Evolutionary conservation across 2,329 filamentous ascomycete genomes (phyloP).

Genomic region (Pseudopyrenochaeta lycopersici): DNA sequence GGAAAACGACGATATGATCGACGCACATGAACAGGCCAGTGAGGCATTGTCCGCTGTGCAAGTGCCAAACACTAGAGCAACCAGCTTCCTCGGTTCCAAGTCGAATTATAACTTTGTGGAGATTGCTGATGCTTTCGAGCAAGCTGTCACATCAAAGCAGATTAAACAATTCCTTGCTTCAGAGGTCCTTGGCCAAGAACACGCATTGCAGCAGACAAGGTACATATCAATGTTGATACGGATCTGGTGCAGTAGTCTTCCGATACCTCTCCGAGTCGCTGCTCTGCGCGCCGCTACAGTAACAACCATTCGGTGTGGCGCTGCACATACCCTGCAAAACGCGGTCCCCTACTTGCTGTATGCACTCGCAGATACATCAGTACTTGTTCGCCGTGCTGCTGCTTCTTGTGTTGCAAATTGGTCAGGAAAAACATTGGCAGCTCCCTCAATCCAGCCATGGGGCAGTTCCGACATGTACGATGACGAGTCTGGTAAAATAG

Average conservation of each 20-base stretch:
- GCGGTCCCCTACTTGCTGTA: constrained; percentile 83
- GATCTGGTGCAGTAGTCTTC: constrained; percentile 76
- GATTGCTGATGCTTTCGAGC: constrained; percentile 37
- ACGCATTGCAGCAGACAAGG: constrained; percentile 68
- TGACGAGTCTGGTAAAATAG: constrained; percentile 56
- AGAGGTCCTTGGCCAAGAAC: constrained; percentile 63
- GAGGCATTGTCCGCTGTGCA: constrained; percentile 18
- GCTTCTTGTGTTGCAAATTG: constrained; percentile 66
- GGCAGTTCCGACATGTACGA: constrained; percentile 66
- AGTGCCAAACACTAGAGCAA: constrained; percentile 35
- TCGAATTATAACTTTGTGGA: constrained; percentile 39
- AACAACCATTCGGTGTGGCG: constrained; percentile 42
- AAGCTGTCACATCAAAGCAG: constrained; percentile 33
- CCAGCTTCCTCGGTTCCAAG: constrained; percentile 35
- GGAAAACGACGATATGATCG: constrained; percentile 59
- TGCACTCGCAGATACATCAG: constrained; percentile 78
- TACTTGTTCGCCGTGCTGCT: constrained; percentile 78
- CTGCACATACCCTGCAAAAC: constrained; percentile 74
- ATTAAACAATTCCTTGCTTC: constrained; percentile 60
- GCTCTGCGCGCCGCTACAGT: constrained; percentile 68
- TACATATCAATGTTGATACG: constrained; percentile 80
- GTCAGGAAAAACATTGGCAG: constrained; percentile 21
- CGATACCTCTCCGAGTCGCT: constrained; percentile 72
- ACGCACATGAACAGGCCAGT: constrained; percentile 57
- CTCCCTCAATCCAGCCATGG: constrained; percentile 28